These are phyloP conservation scores for Tylopilus balloui DNA, from an alignment of 768 basidiomycete genomes.

Conservation along the genomic window DNA sequence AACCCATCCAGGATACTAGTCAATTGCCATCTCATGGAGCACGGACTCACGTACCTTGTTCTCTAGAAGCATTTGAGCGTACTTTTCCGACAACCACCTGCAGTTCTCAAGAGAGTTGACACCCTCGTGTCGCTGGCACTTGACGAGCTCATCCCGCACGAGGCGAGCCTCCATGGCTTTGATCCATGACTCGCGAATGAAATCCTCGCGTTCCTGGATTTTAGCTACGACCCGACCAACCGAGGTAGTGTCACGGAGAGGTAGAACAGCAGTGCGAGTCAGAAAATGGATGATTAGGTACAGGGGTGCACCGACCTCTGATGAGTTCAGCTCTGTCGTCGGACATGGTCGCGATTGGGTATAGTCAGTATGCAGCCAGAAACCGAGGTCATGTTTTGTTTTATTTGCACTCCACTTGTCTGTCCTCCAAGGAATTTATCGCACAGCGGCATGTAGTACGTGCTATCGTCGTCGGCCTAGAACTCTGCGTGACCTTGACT, in stretches of 20 bases:
- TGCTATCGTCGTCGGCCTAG: too few relatives aligned
- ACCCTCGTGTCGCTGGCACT: conserved; percentile 87
- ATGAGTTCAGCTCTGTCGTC: conserved; percentile 33
- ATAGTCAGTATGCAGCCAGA: not conserved
- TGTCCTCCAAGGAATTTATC: too few relatives aligned
- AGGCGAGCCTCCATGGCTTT: conserved; percentile 90
- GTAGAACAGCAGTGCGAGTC: not conserved
- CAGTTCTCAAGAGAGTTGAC: conserved; percentile 91
- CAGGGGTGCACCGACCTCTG: conserved; percentile 21
- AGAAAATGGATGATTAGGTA: not conserved
- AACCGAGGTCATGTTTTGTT: conserved; percentile 11
- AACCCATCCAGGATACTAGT: conserved; percentile 8
- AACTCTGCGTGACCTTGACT: too few relatives aligned
- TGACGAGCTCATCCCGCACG: conserved; percentile 81
- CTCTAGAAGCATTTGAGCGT: conserved; percentile 70
- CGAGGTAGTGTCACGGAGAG: not conserved
- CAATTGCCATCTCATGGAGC: not conserved
- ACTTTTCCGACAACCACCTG: conserved; percentile 79
- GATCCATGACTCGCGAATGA: conserved; percentile 90
- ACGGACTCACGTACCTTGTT: conserved; percentile 58
- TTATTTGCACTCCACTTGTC: conserved; percentile 1
- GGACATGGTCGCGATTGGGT: conserved; percentile 23
- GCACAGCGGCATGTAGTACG: too few relatives aligned
- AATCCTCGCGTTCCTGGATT: conserved; percentile 63
- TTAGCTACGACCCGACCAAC: conserved; percentile 40